Base-by-base conservation (phyloP, 768 basidiomycete species). In the Podaxis sp. region DNA sequence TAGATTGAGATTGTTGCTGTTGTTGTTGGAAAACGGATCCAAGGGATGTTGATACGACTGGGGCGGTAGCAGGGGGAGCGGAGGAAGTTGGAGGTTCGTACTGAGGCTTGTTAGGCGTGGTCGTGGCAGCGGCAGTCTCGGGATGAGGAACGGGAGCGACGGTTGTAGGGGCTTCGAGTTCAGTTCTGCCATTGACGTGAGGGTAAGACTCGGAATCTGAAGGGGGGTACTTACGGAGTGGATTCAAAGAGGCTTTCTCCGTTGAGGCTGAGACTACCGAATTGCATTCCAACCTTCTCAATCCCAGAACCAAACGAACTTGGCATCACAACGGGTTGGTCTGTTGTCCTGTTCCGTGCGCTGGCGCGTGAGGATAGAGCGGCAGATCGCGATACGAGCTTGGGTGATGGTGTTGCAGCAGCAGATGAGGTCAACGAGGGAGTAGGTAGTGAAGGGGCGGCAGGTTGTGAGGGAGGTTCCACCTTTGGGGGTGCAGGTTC, bases 271-370 rank as follows among this genome's bases (percentile, higher is more conserved):
- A 94, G 75, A 72, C 91, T 93, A 56, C 92, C 92, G 70, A 95
- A 95, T 69, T 93, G 91, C 92, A 95, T 93, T 54, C 92, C 92
- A 56, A 94, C 78, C 71, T 91, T 93, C 70, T 93, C 91, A 24
- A 90, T 10, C 33, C 33, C 81, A 37, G 82, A 69, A 33, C 84
- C 83, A 72, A 88, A 89, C 56, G 82, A 85, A 49, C 82, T 82
- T 1, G 92, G 91, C 84, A 93, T 87, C 60, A 93, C 87, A 17
- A 94, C 93, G 40, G 92, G 85, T 62, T 91, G 89, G 64, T 93
- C 89, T 4, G 82, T 84, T 22, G 80, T 82, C 78, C 92, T 93
- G 77, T 88, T 87, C 56, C 86, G 85, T 37, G 84, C 82, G 51
- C 79, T 83, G 66, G 75, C 77, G 52, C 87, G 83, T 58, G 89